Evolutionary conservation across 2,329 filamentous ascomycete species (phyloP), one percentile per base, ranked within the genome.

Genomic region (Ophioceras dolichostomum): DNA sequence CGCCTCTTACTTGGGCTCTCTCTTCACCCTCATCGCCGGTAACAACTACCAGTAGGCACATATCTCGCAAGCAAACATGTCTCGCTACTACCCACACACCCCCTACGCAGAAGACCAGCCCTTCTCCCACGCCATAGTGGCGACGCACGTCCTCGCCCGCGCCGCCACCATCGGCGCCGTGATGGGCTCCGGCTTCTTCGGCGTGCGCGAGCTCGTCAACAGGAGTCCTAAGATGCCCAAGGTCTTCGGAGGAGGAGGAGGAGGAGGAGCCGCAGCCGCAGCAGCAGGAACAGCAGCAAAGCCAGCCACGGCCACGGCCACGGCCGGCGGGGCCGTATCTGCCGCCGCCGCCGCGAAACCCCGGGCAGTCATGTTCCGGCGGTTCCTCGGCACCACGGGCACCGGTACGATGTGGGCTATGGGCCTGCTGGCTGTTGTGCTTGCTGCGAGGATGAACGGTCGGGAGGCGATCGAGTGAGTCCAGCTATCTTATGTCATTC

Each of bases 61-160:
- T n/a, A n/a, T n/a, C n/a, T n/a, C n/a, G n/a, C n/a, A n/a, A n/a
- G n/a, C n/a, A 16, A 56, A 36, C 36, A 75, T 77, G 71, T 73
- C 70, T 4, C 67, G 66, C 40, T 64, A 68, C 51, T 66, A 61
- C 52, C 70, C 72, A 5, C 72, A 74, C 48, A 40, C 72, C 4
- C 43, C 61, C 36, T 75, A 75, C 52, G 73, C 74, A 21, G 76
- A 82, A 57, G 76, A 81, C 51, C 77, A 82, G 45, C 66, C 67
- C 22, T 57, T 66, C 41, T 49, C 65, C 7, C 59, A 58, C 42
- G 60, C 65, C 4, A 73, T 81, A 46, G 70, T 82, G 42, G 64
- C 64, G 39, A 60, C 65, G 0, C 76, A 83, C 55, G 69, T 77
- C 44, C 59, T 76, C 33, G 68, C 67, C 33, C 69, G 75, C 28